Evolutionary conservation across 805 yeast genomes (phyloP), one percentile per base, ranked within the genome.

Genomic region (Clavispora vitiphila): DNA sequence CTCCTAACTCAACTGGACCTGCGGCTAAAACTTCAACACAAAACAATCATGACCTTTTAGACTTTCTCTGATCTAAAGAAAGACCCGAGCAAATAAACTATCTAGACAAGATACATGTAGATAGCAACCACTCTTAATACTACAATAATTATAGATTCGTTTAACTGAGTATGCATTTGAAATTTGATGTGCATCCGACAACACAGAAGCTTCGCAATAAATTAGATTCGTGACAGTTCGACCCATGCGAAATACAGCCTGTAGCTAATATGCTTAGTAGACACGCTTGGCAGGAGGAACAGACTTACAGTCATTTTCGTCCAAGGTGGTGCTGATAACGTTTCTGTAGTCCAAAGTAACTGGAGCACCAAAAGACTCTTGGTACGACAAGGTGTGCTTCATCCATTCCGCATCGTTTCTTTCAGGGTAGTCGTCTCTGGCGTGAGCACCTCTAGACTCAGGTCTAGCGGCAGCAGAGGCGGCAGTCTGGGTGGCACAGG

Each of bases 401-500:
- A 87, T 88, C 99, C 99, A 91, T 77, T 89, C 76, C 42, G 63
- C 89, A 65, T 91, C 99, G 63, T 91, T 96, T 80, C 99, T 88
- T 49, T 80, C 82, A 60, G 96, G 97, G 74, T 69, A 90, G 68
- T 91, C 99, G 70, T 91, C 99, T 76, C 98, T 85, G 45, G 99
- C 97, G 63, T 91, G 99, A 38, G 99, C 98, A 74, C 99, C 99
- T 76, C 99, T 87, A 29, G 97, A 89, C 74, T 91, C 99, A 60
- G 76, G 83, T 77, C 99, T 87, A 43, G 88, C 95, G 49, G 93
- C 89, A 39, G 99, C 99, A 49, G 95, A 79, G 52, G 72, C 73
- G 25, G 98, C 98, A 40, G 97, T 90, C 76, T 93, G 99, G 50
- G 83, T 81, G 48, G 98, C 98, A 76, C 97, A 88, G 39, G 98